Percentiles rank a stretch among this genome's conserved stretches.
These are phyloP conservation scores for Terfezia boudieri DNA, from an alignment of 495 filamentous ascomycete species.

Conservation along the genomic window DNA sequence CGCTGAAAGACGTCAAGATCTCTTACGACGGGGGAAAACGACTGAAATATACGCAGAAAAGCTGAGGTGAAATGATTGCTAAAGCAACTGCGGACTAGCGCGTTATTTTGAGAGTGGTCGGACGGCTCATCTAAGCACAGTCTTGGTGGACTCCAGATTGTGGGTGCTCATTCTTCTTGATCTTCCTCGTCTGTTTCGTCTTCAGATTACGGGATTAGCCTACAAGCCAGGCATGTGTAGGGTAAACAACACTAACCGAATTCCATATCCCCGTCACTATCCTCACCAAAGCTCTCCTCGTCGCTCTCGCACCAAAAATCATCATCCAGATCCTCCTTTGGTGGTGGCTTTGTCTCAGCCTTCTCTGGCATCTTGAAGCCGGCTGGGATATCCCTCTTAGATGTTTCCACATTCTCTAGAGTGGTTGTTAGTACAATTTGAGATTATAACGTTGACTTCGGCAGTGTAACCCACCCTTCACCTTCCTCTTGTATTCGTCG, in stretches of 20 bases:
- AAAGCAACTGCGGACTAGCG: too few relatives aligned
- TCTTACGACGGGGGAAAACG: too few relatives aligned
- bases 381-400: slow-evolving; percentile 54
- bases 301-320: slow-evolving; percentile 73
- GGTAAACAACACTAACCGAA: slow-evolving; percentile 12
- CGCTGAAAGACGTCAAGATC: too few relatives aligned
- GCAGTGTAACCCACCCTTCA: slow-evolving; percentile 14
- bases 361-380: slow-evolving; percentile 64
- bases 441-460: too few relatives aligned
- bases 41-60: too few relatives aligned
- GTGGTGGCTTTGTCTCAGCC: slow-evolving; percentile 34
- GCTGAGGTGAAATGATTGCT: too few relatives aligned
- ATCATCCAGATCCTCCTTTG: slow-evolving; percentile 41
- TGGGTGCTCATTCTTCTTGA: not conserved
- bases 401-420: slow-evolving; percentile 42
- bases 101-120: too few relatives aligned
- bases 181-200: not conserved
- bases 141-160: too few relatives aligned
- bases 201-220: not conserved
- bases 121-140: too few relatives aligned
- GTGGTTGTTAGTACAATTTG: too few relatives aligned
- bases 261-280: slow-evolving; percentile 34
- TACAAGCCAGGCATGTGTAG: not conserved
- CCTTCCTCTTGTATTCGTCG: slow-evolving; percentile 41
- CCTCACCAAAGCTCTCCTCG: slow-evolving; percentile 32